Evolutionary conservation across 2,329 filamentous ascomycete genomes (phyloP), one percentile per base, ranked within the genome.

Genomic region (Fusarium veterinarium): DNA sequence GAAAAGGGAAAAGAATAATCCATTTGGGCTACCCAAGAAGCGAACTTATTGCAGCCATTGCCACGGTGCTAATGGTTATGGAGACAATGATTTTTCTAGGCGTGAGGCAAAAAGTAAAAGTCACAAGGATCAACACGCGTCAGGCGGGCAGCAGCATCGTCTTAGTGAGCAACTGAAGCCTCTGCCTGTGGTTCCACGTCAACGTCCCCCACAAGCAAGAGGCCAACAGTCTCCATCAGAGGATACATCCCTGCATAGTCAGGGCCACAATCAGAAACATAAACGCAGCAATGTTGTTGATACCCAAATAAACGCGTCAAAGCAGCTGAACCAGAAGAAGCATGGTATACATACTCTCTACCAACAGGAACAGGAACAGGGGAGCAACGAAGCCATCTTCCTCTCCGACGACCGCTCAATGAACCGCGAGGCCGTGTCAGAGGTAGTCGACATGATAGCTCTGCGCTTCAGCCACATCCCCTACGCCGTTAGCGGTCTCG

Each of bases 401-500:
- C 45, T 49, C 56, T 51, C 64, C 46, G 57, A 60, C 45, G 53
- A 69, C 55, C 65, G 62, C 37, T 69, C 73, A 56, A 81, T 84
- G 72, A 73, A 61, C 38, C 71, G 55, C 2, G 62, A 65, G n/a
- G 77, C 76, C 49, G 78, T 86, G 13, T 65, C 61, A 17, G 79
- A 83, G 51, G 75, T 87, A 33, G 81, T 87, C 69, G 71, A 76
- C 30, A 74, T 77, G n/a, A 73, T 89, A 45, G 80, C 84, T 63
- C 52, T 56, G 1, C 77, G 80, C 8, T 81, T 89, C 25, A 71
- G 75, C 23, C 83, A 86, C 74, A 80, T 86, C 3, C 83, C 80
- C 25, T 88, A 87, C 75, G 83, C 83, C 16, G 81, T 89, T 45
- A 82, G 79, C 71, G 87, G 87, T 28, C 79, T 81, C 28, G 81